phyloP scores from a whole-genome alignment of 306 rosid genomes.

The Prunus mira region DNA sequence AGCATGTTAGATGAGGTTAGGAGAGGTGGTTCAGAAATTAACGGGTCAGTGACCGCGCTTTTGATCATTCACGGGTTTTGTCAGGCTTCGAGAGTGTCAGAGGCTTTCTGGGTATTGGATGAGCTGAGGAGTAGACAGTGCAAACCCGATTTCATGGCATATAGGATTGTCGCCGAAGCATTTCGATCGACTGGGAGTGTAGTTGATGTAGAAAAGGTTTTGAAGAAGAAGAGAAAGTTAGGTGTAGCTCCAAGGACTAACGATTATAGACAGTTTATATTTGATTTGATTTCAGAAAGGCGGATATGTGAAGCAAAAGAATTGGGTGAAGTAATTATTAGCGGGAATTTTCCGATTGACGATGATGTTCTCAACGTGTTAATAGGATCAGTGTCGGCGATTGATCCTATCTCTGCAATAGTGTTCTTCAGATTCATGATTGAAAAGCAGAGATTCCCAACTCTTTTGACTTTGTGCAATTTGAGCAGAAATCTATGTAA shows the following conservation, averaged over 20 bases:
- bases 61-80: conserved; percentile 71
- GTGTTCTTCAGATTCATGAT: conserved; percentile 62
- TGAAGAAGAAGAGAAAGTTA: conserved; percentile 89
- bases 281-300: conserved; percentile 53
- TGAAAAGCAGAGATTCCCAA: conserved; percentile 65
- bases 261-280: conserved; percentile 65
- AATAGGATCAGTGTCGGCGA: conserved; percentile 61
- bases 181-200: conserved; percentile 46
- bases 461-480: conserved; percentile 52
- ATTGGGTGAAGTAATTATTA: conserved; percentile 65
- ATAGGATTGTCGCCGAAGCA: conserved; percentile 65
- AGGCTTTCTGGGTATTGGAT: conserved; percentile 56
- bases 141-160: conserved; percentile 93
- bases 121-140: conserved; percentile 68
- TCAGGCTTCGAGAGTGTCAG: conserved; percentile 44
- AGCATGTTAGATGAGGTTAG: conserved; percentile 48
- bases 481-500: conserved; percentile 64
- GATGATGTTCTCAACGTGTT: conserved; percentile 74
- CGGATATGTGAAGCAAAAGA: conserved; percentile 61
- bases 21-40: conserved; percentile 43
- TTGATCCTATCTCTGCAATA: conserved; percentile 57
- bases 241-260: conserved; percentile 80
- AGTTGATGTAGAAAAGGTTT: conserved; percentile 59
- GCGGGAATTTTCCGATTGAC: conserved; percentile 65
- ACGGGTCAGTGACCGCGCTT: conserved; percentile 70